phyloP scores from a whole-genome alignment of 2,329 filamentous ascomycete genomes.

The Mycogone perniciosa region DNA sequence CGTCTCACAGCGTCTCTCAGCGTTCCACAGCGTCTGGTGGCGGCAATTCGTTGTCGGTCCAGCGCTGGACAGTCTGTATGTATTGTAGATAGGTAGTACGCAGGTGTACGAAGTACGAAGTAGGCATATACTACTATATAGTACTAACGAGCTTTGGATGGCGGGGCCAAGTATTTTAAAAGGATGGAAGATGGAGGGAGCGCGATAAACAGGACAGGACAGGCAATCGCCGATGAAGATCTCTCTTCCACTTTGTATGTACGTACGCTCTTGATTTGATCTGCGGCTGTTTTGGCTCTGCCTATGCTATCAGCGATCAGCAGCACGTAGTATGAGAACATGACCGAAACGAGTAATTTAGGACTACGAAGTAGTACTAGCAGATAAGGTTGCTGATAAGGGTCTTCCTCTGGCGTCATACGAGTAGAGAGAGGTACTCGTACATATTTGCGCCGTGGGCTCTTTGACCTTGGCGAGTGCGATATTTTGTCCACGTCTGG shows the following conservation, averaged over 20 bases:
- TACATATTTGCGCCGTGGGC: not conserved
- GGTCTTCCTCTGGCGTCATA: not conserved
- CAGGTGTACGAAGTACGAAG: too few species aligned
- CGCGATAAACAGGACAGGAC: slow-evolving; percentile 1
- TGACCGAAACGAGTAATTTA: too few species aligned
- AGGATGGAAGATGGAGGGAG: not conserved
- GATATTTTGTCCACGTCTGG: slow-evolving; percentile 6
- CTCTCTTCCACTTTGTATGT: not conserved
- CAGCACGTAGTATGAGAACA: too few species aligned
- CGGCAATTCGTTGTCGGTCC: not conserved
- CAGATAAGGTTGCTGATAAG: not conserved
- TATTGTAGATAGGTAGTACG: too few species aligned
- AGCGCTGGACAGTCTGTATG: not conserved
- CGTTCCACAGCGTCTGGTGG: too few species aligned
- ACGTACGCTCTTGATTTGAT: not conserved
- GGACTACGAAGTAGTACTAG: too few species aligned
- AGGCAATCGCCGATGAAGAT: slow-evolving; percentile 4
- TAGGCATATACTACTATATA: too few species aligned
- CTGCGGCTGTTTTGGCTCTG: slow-evolving; percentile 6
- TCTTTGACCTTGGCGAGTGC: not conserved
- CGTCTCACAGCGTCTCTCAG: not conserved
- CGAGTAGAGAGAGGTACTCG: not conserved
- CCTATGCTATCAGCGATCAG: too few species aligned
- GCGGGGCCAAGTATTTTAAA: too few species aligned
- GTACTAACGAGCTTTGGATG: too few species aligned